A percentile compares a stretch with the other conserved stretches of the same genome.
Conservation (phyloP, 2,329 filamentous ascomycete species). For the Cladophialophora immunda region DNA sequence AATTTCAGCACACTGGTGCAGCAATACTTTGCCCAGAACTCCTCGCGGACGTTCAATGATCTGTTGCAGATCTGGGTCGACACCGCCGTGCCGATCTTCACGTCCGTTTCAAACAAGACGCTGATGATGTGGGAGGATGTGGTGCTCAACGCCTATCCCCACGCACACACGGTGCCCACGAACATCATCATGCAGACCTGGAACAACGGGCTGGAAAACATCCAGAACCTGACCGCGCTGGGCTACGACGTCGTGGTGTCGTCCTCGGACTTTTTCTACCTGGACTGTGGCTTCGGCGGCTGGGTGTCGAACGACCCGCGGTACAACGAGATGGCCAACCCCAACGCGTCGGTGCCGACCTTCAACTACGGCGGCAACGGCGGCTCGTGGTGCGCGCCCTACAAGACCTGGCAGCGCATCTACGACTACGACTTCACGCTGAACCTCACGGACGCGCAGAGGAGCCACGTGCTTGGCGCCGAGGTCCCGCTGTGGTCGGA, state of each 20-base stretch:
- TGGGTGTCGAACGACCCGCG: conserved; percentile 64
- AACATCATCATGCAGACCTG: conserved; percentile 62
- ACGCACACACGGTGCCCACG: conserved; percentile 59
- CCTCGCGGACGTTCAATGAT: conserved; percentile 60
- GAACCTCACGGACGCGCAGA: conserved; percentile 57
- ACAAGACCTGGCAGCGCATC: conserved; percentile 69
- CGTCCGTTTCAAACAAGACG: conserved; percentile 55
- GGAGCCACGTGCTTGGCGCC: conserved; percentile 61
- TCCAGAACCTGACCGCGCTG: conserved; percentile 58
- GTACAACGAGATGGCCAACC: conserved; percentile 64
- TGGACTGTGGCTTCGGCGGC: conserved; percentile 65
- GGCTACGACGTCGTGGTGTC: conserved; percentile 67
- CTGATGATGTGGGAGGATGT: conserved; percentile 68
- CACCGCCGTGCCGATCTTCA: conserved; percentile 61
- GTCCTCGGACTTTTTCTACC: conserved; percentile 64
- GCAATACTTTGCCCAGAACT: conserved; percentile 61
- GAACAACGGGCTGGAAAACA: conserved; percentile 63
- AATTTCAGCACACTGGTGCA: conserved; percentile 62
- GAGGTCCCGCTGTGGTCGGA: conserved; percentile 63
- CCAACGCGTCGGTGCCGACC: conserved; percentile 52
- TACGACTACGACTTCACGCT: conserved; percentile 66
- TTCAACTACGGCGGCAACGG: conserved; percentile 65
- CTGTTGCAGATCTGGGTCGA: conserved; percentile 65
- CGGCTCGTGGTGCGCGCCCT: conserved; percentile 67
- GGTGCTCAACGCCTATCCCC: conserved; percentile 51